Percentiles rank a stretch among this genome's conserved stretches.
These are phyloP conservation scores for Malassezia sympodialis DNA, from an alignment of 1,284 basidiomycete genomes.

Conservation along the genomic window DNA sequence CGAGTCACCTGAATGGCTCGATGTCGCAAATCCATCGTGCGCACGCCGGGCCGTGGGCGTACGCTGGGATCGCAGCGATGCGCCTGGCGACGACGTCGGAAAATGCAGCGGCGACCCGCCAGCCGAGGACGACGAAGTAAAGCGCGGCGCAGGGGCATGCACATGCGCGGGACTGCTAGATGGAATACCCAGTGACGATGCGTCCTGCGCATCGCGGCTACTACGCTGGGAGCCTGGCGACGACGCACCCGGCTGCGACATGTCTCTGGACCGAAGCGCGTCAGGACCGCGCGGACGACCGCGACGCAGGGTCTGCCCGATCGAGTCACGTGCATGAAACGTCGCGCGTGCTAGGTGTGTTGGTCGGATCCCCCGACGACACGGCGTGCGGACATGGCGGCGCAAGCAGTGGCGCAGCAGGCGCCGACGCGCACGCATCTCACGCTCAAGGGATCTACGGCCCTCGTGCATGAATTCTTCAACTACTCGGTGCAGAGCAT, in stretches of 20 bases:
- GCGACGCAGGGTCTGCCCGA: neutral
- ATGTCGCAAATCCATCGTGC: slow-evolving; percentile 23
- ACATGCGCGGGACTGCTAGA: slow-evolving; percentile 39
- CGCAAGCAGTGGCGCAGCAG: slow-evolving; percentile 15
- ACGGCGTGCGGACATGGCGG: slow-evolving; percentile 3
- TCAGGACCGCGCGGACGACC: neutral
- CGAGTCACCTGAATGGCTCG: slow-evolving; percentile 22
- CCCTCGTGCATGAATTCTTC: slow-evolving; percentile 97
- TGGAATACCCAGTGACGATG: slow-evolving; percentile 35
- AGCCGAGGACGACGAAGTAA: slow-evolving; percentile 19
- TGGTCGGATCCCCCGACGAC: neutral
- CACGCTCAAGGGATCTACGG: slow-evolving; percentile 86
- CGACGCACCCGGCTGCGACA: slow-evolving; percentile 2
- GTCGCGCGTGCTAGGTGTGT: neutral
- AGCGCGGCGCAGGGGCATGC: slow-evolving; percentile 15
- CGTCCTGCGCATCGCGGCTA: slow-evolving; percentile 17
- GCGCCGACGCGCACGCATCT: slow-evolving; percentile 40
- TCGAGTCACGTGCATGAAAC: neutral
- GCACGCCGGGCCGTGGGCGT: slow-evolving; percentile 18
- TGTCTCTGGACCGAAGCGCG: neutral
- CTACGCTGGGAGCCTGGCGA: slow-evolving; percentile 4
- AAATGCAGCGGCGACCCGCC: slow-evolving; percentile 37
- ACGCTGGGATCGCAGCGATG: slow-evolving; percentile 22
- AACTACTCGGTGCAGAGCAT: slow-evolving; percentile 76
- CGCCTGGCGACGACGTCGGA: slow-evolving; percentile 37